phyloP scores from a whole-genome alignment of 495 filamentous ascomycete species.

The Hypoxylon fragiforme region DNA sequence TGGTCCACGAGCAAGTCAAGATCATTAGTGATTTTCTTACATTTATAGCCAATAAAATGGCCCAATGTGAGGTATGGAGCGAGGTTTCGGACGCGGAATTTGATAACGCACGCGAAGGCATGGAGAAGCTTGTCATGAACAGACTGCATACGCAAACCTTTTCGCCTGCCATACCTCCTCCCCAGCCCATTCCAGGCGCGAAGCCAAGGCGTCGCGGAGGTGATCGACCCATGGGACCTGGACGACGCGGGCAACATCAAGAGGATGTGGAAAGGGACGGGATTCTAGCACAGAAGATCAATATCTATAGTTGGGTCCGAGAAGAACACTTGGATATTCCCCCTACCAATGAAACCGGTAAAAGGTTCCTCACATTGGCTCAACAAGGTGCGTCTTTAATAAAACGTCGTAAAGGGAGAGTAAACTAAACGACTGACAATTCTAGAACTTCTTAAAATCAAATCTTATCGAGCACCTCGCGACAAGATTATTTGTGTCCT shows the following conservation, averaged over 20 bases:
- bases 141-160: conserved; percentile 95
- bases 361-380: conserved; percentile 83
- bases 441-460: conserved; percentile 89
- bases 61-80: conserved; percentile 95
- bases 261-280: conserved; percentile 98
- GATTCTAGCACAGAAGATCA: conserved; percentile 90
- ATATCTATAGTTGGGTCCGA: conserved; percentile 92
- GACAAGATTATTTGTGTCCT: conserved; percentile 98
- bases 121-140: conserved; percentile 99
- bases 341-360: conserved; percentile 78
- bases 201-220: conserved; percentile 70
- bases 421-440: conserved; percentile 30
- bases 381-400: conserved; percentile 73
- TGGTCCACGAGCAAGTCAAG: conserved; percentile 99
- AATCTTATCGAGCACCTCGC: conserved; percentile 89
- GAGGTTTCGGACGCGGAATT: conserved; percentile 96
- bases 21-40: conserved; percentile 95
- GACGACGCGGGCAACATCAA: conserved; percentile 91
- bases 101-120: conserved; percentile 96
- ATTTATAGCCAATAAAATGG: conserved; percentile 99
- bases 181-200: conserved; percentile 69
- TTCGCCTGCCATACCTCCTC: conserved; percentile 84
- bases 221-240: conserved; percentile 74
- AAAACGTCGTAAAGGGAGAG: no score
- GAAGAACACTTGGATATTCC: conserved; percentile 96